These are phyloP conservation scores for Cicer yamashitae DNA, from an alignment of 306 rosid species.

Conservation along the genomic window DNA sequence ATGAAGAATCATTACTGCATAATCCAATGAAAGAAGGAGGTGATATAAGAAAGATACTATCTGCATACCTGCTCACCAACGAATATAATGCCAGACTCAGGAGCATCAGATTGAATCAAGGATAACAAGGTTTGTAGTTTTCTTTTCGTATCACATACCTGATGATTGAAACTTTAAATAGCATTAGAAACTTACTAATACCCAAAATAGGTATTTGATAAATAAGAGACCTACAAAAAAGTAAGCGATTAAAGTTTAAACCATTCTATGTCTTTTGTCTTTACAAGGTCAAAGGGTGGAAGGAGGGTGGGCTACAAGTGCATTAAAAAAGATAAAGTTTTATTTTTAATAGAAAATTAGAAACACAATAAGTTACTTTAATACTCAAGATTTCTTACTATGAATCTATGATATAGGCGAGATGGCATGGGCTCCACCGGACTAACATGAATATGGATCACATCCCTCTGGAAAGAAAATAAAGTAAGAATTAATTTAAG, in stretches of 20 bases:
- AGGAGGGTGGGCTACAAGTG: constrained; percentile 13
- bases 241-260: constrained; percentile 2
- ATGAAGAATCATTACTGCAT: not conserved
- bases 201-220: constrained; percentile 36
- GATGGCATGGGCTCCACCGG: constrained; percentile 86
- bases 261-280: constrained; percentile 30
- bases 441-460: constrained; percentile 82
- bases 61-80: constrained; percentile 76
- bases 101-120: constrained; percentile 69
- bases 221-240: constrained; percentile 17
- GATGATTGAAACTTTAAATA: constrained; percentile 44
- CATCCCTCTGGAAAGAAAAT: constrained; percentile 67
- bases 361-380: not conserved
- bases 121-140: constrained; percentile 71
- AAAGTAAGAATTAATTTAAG: constrained; percentile 39
- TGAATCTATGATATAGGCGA: constrained; percentile 74
- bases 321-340: not conserved
- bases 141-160: constrained; percentile 63
- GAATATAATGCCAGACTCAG: constrained; percentile 78
- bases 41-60: constrained; percentile 45
- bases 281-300: constrained; percentile 29
- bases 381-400: constrained; percentile 58
- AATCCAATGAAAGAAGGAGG: constrained; percentile 21
- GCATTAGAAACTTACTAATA: constrained; percentile 38
- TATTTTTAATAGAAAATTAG: constrained; percentile 25